Evolutionary conservation across 371 early-diverging fungal genomes (phyloP).

Genomic region (Mortierella sp.): DNA sequence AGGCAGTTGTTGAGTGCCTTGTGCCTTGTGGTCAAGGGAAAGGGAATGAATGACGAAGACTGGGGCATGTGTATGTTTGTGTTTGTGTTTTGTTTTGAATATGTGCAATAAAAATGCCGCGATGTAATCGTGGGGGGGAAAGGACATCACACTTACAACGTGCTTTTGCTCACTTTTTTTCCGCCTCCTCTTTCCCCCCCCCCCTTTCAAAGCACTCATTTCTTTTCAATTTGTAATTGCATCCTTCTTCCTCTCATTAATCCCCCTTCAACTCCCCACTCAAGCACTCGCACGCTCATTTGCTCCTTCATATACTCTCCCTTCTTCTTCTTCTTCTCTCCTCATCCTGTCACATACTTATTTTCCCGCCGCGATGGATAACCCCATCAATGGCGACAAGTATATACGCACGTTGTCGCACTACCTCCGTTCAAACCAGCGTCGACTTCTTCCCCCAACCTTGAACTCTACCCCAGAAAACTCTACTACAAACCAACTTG

Average conservation of each 20-base stretch:
- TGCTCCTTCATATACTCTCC: neutral
- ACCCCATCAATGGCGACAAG: conserved; percentile 62
- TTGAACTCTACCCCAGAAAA: conserved; percentile 10
- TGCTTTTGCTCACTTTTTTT: too few relatives aligned
- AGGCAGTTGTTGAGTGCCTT: too few relatives aligned
- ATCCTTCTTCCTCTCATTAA: neutral
- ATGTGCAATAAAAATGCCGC: too few relatives aligned
- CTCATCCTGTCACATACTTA: neutral
- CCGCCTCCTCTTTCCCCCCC: too few relatives aligned
- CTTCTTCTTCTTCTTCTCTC: neutral
- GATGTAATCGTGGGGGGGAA: too few relatives aligned
- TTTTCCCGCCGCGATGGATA: conserved; percentile 21
- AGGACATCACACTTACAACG: too few relatives aligned
- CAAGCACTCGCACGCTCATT: neutral
- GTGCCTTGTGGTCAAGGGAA: too few relatives aligned
- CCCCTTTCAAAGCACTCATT: too few relatives aligned
- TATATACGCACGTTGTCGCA: conserved; percentile 71
- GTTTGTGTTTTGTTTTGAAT: too few relatives aligned
- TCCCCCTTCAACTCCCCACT: neutral
- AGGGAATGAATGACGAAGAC: too few relatives aligned
- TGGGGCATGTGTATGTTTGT: too few relatives aligned
- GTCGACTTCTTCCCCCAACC: conserved; percentile 37
- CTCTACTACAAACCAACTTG: neutral
- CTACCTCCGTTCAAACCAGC: conserved; percentile 69
- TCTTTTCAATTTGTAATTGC: too few relatives aligned